Evolutionary conservation across 2,329 filamentous ascomycete genomes (phyloP).

Genomic region (Ophiostoma fasciatum): DNA sequence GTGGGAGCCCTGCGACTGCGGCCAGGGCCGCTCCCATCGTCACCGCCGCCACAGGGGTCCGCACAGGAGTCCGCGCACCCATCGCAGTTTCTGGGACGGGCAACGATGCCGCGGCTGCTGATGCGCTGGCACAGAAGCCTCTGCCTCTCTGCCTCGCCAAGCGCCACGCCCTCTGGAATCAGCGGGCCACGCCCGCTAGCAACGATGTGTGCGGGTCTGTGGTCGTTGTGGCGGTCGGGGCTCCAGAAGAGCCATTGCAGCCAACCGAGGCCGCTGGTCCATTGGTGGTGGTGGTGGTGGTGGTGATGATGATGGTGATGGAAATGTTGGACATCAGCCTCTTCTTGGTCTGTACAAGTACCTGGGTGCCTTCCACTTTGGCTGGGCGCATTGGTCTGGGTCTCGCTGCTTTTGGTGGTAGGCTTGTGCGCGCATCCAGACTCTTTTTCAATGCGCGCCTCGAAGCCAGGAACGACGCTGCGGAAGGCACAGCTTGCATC

Average conservation of each 20-base stretch:
- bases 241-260: constrained; percentile 1
- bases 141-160: background rate
- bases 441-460: too few relatives aligned
- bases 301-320: background rate
- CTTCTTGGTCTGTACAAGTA: too few relatives aligned
- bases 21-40: background rate
- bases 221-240: background rate
- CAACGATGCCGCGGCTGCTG: background rate
- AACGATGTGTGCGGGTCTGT: too few relatives aligned
- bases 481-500: background rate
- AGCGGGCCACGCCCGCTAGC: too few relatives aligned
- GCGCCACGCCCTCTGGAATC: too few relatives aligned
- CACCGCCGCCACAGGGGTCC: too few relatives aligned
- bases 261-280: constrained; percentile 3
- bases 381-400: too few relatives aligned
- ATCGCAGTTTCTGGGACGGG: background rate
- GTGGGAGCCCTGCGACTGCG: background rate
- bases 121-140: background rate
- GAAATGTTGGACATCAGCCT: too few relatives aligned
- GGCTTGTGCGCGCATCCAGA: too few relatives aligned
- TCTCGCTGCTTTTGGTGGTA: too few relatives aligned
- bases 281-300: background rate
- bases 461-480: background rate
- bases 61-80: too few relatives aligned
- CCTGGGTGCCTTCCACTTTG: too few relatives aligned